These are phyloP conservation scores for Fusarium sp. DNA, from an alignment of 2,329 filamentous ascomycete species.

Conservation along the genomic window DNA sequence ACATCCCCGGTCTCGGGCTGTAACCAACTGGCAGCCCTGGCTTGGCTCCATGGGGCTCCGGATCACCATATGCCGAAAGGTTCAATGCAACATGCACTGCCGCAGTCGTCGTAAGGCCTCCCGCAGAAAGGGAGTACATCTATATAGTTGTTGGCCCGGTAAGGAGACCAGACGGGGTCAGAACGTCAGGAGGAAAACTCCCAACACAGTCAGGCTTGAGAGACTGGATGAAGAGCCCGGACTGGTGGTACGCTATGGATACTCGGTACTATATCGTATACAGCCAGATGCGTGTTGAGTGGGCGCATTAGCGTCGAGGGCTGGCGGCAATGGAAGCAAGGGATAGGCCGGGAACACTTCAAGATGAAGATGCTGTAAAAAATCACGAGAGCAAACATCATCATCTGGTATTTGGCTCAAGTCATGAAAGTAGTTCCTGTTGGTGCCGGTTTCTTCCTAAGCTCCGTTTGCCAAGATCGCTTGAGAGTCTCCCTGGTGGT, in stretches of 20 bases:
- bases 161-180: slow-evolving; percentile 4
- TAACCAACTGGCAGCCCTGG: slow-evolving; percentile 32
- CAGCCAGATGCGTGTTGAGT: slow-evolving; percentile 35
- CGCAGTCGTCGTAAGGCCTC: slow-evolving; percentile 13
- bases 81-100: slow-evolving; percentile 30
- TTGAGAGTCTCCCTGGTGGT: slow-evolving; percentile 13
- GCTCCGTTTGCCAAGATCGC: slow-evolving; percentile 34
- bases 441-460: slow-evolving; percentile 13
- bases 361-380: not conserved
- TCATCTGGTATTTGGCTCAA: not conserved
- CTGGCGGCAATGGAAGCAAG: slow-evolving; percentile 21
- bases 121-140: slow-evolving; percentile 17
- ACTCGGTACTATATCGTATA: not conserved
- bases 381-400: slow-evolving; percentile 7
- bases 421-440: not conserved
- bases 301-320: slow-evolving; percentile 40
- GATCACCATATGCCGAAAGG: slow-evolving; percentile 29
- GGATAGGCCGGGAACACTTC: slow-evolving; percentile 26
- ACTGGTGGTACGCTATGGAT: not conserved
- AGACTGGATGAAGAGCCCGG: slow-evolving; percentile 20
- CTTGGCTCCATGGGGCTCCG: slow-evolving; percentile 29
- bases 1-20: slow-evolving; percentile 21
- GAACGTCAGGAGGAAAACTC: not conserved
- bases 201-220: not conserved
- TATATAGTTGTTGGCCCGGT: slow-evolving; percentile 9